These are phyloP conservation scores for Fusarium pilosicola DNA, from an alignment of 2,329 filamentous ascomycete species.

Conservation along the genomic window DNA sequence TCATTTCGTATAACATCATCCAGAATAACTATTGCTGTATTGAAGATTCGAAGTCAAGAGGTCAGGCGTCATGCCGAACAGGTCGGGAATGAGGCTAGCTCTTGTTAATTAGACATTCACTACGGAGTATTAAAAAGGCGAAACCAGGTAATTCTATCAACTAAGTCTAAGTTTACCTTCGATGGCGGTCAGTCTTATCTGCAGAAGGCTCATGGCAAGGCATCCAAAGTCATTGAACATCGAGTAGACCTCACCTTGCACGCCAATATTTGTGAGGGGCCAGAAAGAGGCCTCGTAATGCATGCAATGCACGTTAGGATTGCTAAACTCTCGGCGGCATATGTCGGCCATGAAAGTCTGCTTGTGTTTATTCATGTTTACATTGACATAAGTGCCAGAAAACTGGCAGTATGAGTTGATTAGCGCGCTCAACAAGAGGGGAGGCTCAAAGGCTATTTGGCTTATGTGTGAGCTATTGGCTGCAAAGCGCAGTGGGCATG, in stretches of 20 bases:
- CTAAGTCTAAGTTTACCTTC: conserved; percentile 8
- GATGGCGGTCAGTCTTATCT: conserved; percentile 4
- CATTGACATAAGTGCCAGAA: conserved; percentile 5
- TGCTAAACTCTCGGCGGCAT: conserved; percentile 15
- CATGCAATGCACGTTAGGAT: conserved; percentile 15
- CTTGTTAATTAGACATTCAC: background rate
- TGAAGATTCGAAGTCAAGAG: conserved; percentile 10
- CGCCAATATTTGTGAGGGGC: conserved; percentile 5
- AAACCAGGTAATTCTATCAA: background rate
- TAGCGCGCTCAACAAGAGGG: conserved; percentile 24
- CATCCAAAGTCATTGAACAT: background rate
- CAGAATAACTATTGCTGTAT: conserved; percentile 3
- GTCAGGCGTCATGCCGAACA: conserved; percentile 6
- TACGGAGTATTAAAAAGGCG: background rate
- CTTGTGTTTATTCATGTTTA: conserved; percentile 9
- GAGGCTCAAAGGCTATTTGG: conserved; percentile 16
- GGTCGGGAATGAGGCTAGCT: background rate
- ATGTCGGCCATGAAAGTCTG: conserved; percentile 8
- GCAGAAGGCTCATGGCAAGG: background rate
- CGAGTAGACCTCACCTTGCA: background rate
- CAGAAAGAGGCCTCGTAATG: conserved; percentile 8
- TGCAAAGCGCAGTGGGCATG: conserved; percentile 6
- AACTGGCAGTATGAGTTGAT: background rate
- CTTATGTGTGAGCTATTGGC: background rate
- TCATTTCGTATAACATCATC: conserved; percentile 36